A percentile compares a stretch with the other conserved stretches of the same genome.
These are phyloP conservation scores for Acacia confusa DNA, from an alignment of 306 rosid species.

Conservation along the genomic window DNA sequence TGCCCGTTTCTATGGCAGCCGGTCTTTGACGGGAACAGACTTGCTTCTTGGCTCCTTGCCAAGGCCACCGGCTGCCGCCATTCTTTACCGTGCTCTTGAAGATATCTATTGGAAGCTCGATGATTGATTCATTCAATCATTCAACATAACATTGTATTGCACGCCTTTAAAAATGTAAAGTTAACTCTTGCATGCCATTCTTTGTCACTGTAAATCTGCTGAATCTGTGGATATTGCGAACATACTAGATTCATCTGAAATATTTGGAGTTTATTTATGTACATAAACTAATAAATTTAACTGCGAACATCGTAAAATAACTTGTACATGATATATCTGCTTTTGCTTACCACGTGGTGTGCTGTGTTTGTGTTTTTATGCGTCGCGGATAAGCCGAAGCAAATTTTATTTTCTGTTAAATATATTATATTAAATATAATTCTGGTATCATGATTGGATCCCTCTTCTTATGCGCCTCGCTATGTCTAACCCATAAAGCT, in stretches of 20 bases:
- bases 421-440: no score
- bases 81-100: conserved; percentile 72
- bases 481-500: no score
- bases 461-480: no score
- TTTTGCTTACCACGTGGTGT: not conserved
- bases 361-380: not conserved
- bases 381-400: not conserved
- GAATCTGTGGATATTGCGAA: conserved; percentile 22
- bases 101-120: conserved; percentile 68
- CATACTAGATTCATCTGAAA: not conserved
- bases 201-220: conserved; percentile 32
- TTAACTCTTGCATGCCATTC: conserved; percentile 40
- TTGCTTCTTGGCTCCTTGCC: conserved; percentile 87
- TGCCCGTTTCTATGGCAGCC: conserved; percentile 80
- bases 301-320: not conserved
- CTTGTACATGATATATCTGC: not conserved
- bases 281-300: not conserved
- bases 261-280: not conserved
- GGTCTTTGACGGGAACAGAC: conserved; percentile 68
- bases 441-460: no score
- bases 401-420: not conserved
- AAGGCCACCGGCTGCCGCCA: conserved; percentile 86
- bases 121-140: conserved; percentile 30
- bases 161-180: conserved; percentile 31
- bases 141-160: conserved; percentile 10